Percentiles rank a stretch among this genome's conserved stretches.
Conservation (phyloP, 176 grass and related monocot species). For the Triticum timopheevii region DNA sequence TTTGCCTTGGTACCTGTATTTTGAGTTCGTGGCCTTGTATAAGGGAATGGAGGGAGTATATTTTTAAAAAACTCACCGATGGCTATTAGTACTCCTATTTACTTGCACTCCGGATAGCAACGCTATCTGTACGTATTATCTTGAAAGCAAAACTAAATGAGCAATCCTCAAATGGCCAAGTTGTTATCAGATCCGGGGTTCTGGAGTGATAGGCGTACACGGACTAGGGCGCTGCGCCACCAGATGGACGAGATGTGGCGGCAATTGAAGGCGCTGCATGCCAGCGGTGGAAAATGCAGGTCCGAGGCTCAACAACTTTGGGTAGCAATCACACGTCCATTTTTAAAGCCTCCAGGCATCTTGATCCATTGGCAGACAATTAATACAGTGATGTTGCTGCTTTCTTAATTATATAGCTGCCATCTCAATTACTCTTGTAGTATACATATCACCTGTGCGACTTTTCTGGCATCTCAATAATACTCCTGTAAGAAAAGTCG, state of each 20-base stretch:
- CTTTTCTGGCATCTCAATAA: too few relatives aligned
- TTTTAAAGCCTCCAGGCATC: not conserved
- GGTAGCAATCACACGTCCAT: not conserved
- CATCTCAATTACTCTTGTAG: too few relatives aligned
- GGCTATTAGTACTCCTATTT: not conserved
- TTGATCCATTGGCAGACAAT: not conserved
- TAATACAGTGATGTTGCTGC: not conserved
- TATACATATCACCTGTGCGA: too few relatives aligned
- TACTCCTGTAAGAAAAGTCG: too few relatives aligned
- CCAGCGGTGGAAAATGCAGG: not conserved
- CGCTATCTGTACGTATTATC: not conserved
- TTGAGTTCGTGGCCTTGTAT: too few relatives aligned
- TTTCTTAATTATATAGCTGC: not conserved
- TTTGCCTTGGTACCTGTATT: too few relatives aligned
- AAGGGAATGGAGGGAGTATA: too few relatives aligned
- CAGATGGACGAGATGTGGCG: not conserved
- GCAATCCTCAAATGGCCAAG: not conserved
- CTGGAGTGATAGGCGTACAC: not conserved
- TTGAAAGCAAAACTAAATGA: not conserved
- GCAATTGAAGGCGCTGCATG: slow-evolving; percentile 19
- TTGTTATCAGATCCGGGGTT: not conserved
- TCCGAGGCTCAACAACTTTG: slow-evolving; percentile 8
- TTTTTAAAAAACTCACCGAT: too few relatives aligned
- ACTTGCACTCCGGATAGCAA: not conserved
- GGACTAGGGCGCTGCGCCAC: not conserved